phyloP scores from a whole-genome alignment of 441 rosid species.

The Brassica balearica region DNA sequence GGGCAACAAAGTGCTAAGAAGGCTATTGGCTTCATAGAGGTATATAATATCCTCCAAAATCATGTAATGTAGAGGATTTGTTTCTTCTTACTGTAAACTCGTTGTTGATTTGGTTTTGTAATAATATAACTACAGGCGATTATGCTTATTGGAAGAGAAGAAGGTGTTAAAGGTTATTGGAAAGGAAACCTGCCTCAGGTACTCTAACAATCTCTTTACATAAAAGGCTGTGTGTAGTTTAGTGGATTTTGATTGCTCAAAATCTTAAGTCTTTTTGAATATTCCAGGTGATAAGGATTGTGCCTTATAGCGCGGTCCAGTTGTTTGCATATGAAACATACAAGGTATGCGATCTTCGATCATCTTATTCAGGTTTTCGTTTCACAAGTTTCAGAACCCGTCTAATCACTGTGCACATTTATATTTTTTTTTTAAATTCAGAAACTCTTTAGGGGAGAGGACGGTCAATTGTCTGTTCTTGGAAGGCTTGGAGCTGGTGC shows the following conservation, averaged over 20 bases:
- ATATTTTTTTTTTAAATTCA: conserved; percentile 40
- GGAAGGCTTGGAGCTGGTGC: conserved; percentile 99
- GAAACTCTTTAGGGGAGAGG: conserved; percentile 87
- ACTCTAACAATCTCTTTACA: conserved; percentile 8
- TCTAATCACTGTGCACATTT: conserved; percentile 7
- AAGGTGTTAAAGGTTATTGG: conserved; percentile 96
- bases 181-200: conserved; percentile 99
- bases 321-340: conserved; percentile 91
- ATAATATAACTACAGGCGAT: conserved; percentile 62
- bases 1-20: conserved; percentile 85
- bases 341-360: conserved; percentile 60
- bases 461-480: conserved; percentile 80
- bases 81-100: neutral
- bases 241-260: conserved; percentile 24
- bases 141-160: conserved; percentile 77
- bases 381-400: neutral
- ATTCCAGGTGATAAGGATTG: conserved; percentile 82
- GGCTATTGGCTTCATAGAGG: conserved; percentile 93
- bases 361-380: conserved; percentile 19
- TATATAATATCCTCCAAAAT: conserved; percentile 25
- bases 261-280: conserved; percentile 32
- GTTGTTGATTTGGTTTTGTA: conserved; percentile 17
- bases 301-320: conserved; percentile 97
- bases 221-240: neutral
- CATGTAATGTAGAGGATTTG: conserved; percentile 2